phyloP scores from a whole-genome alignment of 805 yeast species.

The Ogataea trehaloabstinens region DNA sequence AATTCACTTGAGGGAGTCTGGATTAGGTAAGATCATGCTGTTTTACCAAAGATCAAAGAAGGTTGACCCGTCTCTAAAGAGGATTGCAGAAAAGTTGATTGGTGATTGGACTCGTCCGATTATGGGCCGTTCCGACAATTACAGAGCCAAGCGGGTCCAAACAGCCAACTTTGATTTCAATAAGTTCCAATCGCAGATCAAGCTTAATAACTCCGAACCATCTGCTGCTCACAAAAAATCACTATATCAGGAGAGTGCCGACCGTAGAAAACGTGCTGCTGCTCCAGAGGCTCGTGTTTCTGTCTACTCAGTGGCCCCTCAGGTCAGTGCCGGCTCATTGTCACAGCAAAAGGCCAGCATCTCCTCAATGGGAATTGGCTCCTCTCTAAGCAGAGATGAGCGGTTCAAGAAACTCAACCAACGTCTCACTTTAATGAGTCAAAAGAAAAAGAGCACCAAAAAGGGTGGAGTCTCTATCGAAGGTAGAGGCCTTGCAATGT shows the following conservation, averaged over 20 bases:
- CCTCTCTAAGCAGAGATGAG: constrained; percentile 62
- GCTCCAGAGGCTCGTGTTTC: constrained; percentile 90
- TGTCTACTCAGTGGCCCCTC: constrained; percentile 89
- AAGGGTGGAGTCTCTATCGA: constrained; percentile 80
- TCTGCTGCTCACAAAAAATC: constrained; percentile 44
- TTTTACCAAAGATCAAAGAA: constrained; percentile 88
- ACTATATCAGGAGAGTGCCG: constrained; percentile 85
- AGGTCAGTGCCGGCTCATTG: constrained; percentile 53
- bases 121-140: constrained; percentile 91
- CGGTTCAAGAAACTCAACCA: constrained; percentile 76
- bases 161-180: constrained; percentile 66
- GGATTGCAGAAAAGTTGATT: constrained; percentile 84
- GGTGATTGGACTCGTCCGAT: constrained; percentile 99
- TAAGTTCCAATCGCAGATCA: constrained; percentile 44
- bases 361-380: constrained; percentile 45
- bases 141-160: constrained; percentile 78
- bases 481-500: constrained; percentile 50
- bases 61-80: constrained; percentile 82
- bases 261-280: constrained; percentile 90
- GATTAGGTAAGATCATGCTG: constrained; percentile 89
- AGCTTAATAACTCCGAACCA: constrained; percentile 29
- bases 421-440: constrained; percentile 47
- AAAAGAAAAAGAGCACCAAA: constrained; percentile 48
- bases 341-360: constrained; percentile 37
- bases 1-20: constrained; percentile 90